Evolutionary conservation across 2,329 filamentous ascomycete species (phyloP).

Genomic region (Scytalidium sp.): DNA sequence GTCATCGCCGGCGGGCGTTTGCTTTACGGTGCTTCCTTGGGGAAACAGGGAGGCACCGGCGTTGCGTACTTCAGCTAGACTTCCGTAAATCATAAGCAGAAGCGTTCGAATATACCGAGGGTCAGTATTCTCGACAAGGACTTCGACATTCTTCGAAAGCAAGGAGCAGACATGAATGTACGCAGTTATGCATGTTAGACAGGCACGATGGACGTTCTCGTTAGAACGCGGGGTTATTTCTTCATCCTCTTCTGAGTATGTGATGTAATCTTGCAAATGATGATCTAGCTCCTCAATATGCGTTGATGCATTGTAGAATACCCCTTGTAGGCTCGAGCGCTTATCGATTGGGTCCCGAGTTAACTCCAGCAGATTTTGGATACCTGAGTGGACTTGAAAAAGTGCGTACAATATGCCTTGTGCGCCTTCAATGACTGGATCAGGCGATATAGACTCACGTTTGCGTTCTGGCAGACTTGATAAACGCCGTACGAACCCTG

Average conservation of each 20-base stretch:
- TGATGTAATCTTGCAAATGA: slow-evolving; percentile 61
- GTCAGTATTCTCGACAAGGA: slow-evolving; percentile 62
- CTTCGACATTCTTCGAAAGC: slow-evolving; percentile 58
- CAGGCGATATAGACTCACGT: slow-evolving; percentile 57
- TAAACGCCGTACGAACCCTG: slow-evolving; percentile 60
- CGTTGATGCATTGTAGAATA: slow-evolving; percentile 65
- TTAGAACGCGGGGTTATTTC: slow-evolving; percentile 50
- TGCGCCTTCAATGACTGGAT: slow-evolving; percentile 61
- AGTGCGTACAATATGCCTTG: slow-evolving; percentile 66
- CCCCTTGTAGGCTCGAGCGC: slow-evolving; percentile 62
- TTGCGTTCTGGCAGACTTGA: slow-evolving; percentile 61
- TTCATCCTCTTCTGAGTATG: slow-evolving; percentile 46
- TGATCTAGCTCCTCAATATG: slow-evolving; percentile 65
- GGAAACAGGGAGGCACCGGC: slow-evolving; percentile 22
- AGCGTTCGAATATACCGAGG: slow-evolving; percentile 65
- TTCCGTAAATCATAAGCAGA: slow-evolving; percentile 62
- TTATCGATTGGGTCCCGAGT: slow-evolving; percentile 59
- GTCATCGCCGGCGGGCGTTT: slow-evolving; percentile 35
- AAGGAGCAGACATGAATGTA: slow-evolving; percentile 65
- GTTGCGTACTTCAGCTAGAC: slow-evolving; percentile 61
- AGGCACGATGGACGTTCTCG: slow-evolving; percentile 61
- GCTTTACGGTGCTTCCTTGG: slow-evolving; percentile 1
- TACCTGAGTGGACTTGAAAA: slow-evolving; percentile 66
- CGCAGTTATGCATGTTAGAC: slow-evolving; percentile 59
- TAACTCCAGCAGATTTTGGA: slow-evolving; percentile 62